These are phyloP conservation scores for Desmodesmus armatus DNA, from an alignment of 139 green algal species.

Conservation along the genomic window DNA sequence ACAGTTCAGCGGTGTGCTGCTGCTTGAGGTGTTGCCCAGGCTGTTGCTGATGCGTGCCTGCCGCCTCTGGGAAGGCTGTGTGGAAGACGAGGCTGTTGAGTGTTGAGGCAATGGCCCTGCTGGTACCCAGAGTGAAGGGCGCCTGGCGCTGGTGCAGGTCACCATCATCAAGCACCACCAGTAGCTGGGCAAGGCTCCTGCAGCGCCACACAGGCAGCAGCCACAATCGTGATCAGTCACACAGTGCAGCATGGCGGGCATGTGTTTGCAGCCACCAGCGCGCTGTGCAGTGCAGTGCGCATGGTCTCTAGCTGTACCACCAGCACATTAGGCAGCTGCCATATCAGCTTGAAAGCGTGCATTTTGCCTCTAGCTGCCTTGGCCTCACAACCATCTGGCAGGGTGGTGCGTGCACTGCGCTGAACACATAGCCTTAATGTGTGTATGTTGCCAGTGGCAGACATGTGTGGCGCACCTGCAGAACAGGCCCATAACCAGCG, in stretches of 20 bases:
- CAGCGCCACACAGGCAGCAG: background rate
- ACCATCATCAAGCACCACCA: slow-evolving; percentile 89
- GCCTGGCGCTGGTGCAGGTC: slow-evolving; percentile 82
- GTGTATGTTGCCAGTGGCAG: background rate
- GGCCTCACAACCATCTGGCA: no score
- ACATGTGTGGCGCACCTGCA: slow-evolving; percentile 59
- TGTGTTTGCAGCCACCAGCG: no score
- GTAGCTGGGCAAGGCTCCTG: slow-evolving; percentile 72
- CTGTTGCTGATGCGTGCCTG: background rate
- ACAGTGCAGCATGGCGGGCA: no score
- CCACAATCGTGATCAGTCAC: no score
- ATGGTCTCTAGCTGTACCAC: no score
- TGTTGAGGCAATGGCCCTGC: slow-evolving; percentile 74
- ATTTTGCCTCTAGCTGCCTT: no score
- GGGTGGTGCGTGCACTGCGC: no score
- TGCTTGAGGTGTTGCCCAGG: background rate
- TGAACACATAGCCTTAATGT: background rate
- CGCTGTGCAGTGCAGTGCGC: no score
- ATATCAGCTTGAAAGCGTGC: no score
- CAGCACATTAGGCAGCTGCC: no score
- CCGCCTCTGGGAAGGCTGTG: slow-evolving; percentile 61
- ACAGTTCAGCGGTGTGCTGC: no score
- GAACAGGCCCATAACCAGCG: slow-evolving; percentile 70
- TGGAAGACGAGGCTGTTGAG: slow-evolving; percentile 89
- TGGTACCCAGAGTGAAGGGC: slow-evolving; percentile 64